Base-by-base conservation (phyloP, 768 basidiomycete species). In the Phaeolepiota aurea region DNA sequence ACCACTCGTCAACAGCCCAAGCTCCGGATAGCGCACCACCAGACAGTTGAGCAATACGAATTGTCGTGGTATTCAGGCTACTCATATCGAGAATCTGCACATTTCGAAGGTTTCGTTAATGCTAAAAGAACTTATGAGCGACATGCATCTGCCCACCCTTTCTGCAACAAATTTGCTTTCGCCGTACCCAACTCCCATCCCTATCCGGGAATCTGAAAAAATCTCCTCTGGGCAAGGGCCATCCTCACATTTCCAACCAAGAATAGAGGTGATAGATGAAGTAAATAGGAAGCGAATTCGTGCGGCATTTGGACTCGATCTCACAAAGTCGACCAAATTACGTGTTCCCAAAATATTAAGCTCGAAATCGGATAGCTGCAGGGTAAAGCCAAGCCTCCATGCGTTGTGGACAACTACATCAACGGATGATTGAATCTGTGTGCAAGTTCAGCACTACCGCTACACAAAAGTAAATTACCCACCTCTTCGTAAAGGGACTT, bases 351-450 rank as follows among this genome's bases (percentile, higher is more conserved):
- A 55, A 22, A 79, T 55, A 46, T 74, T 68, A 3, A 64, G 47
- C 44, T 77, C 74, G 40, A 77, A 78, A 2, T 73, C 74, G 0
- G 62, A 54, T 20, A 77, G 52, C 9, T 64, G 61, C 1, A 75
- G 60, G 42, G 72, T 72, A 54, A 78, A 65, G 42, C 63, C 55
- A 18, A 65, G 54, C n/a, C 54, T 56, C 70, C 70, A 72, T 2
- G 69, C 68, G 3, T 57, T 66, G 39, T 70, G 68, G 18, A 69
- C 61, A 34, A 70, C 53, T 18, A 61, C 23, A 2, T 60, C 61
- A 21, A 68, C 51, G 0, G 62, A 57, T 2, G 44, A 43, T 1
- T 48, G 51, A 2, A 70, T 50, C 68, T 69, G 33, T 20, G 2
- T 22, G 43, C 18, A 42, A 21, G 14, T 22, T 18, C 25, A 31